Evolutionary conservation across 192 early-diverging fungal species (phyloP), one percentile per base, ranked within the genome.

Genomic region (Coemansia guatemalensis): DNA sequence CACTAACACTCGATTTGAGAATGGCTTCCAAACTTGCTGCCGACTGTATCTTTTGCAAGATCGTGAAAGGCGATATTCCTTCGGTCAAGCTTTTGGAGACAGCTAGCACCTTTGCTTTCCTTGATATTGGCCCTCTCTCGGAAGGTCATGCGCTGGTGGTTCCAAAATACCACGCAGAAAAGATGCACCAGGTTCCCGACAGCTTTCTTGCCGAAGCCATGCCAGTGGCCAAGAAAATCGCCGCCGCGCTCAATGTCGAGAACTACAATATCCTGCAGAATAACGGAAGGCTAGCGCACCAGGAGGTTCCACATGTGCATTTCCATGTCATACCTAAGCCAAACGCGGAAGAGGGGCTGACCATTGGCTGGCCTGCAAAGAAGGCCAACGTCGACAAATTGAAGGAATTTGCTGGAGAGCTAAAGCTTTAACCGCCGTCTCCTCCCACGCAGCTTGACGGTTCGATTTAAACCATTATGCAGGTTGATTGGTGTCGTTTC

Each of bases 191-290:
- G 82, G 69, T 98, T 22, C 88, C 92, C 39, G 94, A 96, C 58
- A 89, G 89, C 65, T 82, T 77, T 53, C 75, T 98, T 64, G 85
- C 85, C 9, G 96, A 96, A 62, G 44, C 94, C 12, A 81, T 96
- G 61, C 93, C 93, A 18, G 81, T 90, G 8, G 93, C 94, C 56
- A 95, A 94, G 81, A 93, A 92, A 81, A 85, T 98, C 39, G 94
- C 92, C 14, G 47, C 82, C 23, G 96, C 92, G 6, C 71, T 88
- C 18, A 85, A 85, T 30, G 72, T 82, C 17, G 81, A 86, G 12
- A 85, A 93, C 68, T 98, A 98, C 86, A 98, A 98, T 82, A 80
- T 98, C 60, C 75, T 98, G 50, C 96, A 97, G 75, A 91, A 91
- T 80, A 91, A 91, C 80, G 89, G 89, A 18, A 63, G 74, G 51